Base-by-base conservation (phyloP, 306 rosid genomes). In the Quillaja saponaria region DNA sequence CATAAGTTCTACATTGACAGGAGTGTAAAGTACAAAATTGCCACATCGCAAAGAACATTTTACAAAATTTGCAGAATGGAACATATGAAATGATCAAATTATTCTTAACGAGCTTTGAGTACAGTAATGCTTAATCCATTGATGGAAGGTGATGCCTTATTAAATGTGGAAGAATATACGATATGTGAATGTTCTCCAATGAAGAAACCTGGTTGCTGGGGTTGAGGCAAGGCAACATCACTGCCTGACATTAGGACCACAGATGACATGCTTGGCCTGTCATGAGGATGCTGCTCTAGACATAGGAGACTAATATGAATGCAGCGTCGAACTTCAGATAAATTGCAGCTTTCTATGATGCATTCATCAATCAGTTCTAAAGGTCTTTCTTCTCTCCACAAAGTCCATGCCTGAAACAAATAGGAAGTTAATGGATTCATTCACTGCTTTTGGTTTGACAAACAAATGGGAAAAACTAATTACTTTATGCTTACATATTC, bases 231-330 rank as follows among this genome's bases (percentile, higher is more conserved):
- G 48, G 61, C 52, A 56, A 45, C 64, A 13, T 75, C 76, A 58
- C 82, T 78, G 12, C 81, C 47, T 21, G 82, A 62, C 85, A 86
- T 80, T 58, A 83, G 61, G 63, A 78, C 58, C 40, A 80, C 83
- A 13, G 61, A 42, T 21, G 89, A 73, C 89, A 83, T 82, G 14
- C 55, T 73, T 13, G 94, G 94, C 48, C 91, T 67, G 54, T 82
- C 84, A 37, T 82, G 82, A 2, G 84, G 80, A 49, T 59, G 75
- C 28, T 72, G 70, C 63, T 82, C 86, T 7, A 75, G 74, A 11
- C 88, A 85, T 13, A 85, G 39, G 56, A 85, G 84, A 71, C 88
- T 18, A 7, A 82, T 56, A 19, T 82, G 92, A 44, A 85, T 66
- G 51, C 75, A 63, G 3, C 69, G 77, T 41, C 38, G 10, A 7